Evolutionary conservation across 2,329 filamentous ascomycete genomes (phyloP).

Genomic region (Apiospora marii): DNA sequence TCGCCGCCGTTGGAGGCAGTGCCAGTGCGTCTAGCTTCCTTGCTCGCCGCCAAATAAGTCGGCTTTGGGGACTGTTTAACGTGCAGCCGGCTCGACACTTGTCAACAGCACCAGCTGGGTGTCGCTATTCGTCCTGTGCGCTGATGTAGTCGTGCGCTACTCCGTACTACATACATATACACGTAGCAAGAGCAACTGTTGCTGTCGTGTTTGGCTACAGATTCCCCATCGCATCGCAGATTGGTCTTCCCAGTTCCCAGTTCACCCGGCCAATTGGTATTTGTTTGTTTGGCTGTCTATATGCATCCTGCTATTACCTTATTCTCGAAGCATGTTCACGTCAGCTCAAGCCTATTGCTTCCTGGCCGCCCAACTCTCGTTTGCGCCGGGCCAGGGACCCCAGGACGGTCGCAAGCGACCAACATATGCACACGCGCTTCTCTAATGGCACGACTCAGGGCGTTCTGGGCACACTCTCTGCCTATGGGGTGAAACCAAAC

Average conservation of each 20-base stretch:
- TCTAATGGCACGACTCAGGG: slow-evolving; percentile 2
- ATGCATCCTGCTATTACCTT: slow-evolving; percentile 14
- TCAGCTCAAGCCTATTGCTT: slow-evolving; percentile 10
- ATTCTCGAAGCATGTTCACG: background rate
- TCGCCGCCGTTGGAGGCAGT: slow-evolving; percentile 18
- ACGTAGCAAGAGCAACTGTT: background rate
- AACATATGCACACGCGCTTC: slow-evolving; percentile 2
- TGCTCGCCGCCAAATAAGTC: background rate
- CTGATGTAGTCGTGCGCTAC: slow-evolving; percentile 2
- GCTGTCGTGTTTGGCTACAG: background rate
- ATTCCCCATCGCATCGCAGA: background rate
- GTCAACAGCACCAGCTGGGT: slow-evolving; percentile 8
- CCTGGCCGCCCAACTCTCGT: slow-evolving; percentile 7
- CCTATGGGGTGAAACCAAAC: slow-evolving; percentile 10
- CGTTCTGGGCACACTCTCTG: slow-evolving; percentile 1
- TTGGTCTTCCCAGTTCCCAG: background rate
- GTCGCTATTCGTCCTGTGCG: slow-evolving; percentile 17
- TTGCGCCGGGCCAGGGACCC: slow-evolving; percentile 18
- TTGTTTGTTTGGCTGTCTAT: slow-evolving; percentile 1
- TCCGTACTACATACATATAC: background rate
- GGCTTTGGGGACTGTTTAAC: background rate
- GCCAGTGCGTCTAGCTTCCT: slow-evolving; percentile 10
- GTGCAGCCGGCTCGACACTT: background rate
- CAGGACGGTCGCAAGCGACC: slow-evolving; percentile 11
- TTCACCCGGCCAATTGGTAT: slow-evolving; percentile 12